Evolutionary conservation across 2,329 filamentous ascomycete species (phyloP), one percentile per base, ranked within the genome.

Genomic region (Fusarium transvaalense): DNA sequence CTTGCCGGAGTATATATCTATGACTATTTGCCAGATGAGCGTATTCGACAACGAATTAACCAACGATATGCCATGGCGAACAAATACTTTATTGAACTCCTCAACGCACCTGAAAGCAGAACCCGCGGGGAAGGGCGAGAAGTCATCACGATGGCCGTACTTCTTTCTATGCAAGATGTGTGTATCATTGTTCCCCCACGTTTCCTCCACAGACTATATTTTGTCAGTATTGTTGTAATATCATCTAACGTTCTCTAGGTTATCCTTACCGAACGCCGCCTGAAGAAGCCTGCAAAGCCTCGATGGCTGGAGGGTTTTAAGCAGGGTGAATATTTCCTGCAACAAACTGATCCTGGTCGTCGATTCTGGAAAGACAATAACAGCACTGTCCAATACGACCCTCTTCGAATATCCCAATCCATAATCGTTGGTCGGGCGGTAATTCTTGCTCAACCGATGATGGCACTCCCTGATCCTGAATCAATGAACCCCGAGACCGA

Each of bases 1-100:
- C 72, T 82, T 4, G 78, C 79, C 4, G 79, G 79, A 3, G 76
- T 81, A 2, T 82, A 82, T 31, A 78, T 82, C 8, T 80, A 81
- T 56, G 80, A 82, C 56, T 82, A 81, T 34, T 57, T 76, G 17
- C 79, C 79, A 1, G 68, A 75, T 29, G 74, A 78, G 10, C 61
- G 62, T 7, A 69, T 82, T 14, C 73, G 75, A 17, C 67, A 67
- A 12, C 73, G 76, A 14, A 76, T 80, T 52, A 81, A 80, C 42
- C 55, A 75, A 13, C 73, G 74, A 21, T 80, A 79, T 57, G 39
- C 45, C 13, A 53, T 66, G 19, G 77, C 78, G 6, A 78, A 79
- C 39, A 31, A 60, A 5, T 76, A 78, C 6, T 71, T 80, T 27
- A 73, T 68, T 15, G 46, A 63, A 8, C 68, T 81, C 29, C 72